phyloP scores from a whole-genome alignment of 2,329 filamentous ascomycete genomes.

The Botrytis fragariae region DNA sequence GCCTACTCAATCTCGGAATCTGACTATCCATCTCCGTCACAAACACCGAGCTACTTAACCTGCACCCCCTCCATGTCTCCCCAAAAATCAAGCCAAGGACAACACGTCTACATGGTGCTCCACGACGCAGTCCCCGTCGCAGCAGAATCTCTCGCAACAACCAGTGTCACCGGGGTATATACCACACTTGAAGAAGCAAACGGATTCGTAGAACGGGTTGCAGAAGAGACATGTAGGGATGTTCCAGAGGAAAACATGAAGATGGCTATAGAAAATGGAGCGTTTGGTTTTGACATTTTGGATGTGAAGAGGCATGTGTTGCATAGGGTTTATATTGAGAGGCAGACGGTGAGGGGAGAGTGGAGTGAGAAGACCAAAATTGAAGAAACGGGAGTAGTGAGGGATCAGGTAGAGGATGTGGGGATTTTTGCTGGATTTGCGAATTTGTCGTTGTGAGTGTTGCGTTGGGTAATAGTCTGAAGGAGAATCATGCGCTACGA shows the following conservation, averaged over 20 bases:
- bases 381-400: background rate
- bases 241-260: background rate
- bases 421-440: background rate
- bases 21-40: background rate
- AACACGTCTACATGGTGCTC: background rate
- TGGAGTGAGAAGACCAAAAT: background rate
- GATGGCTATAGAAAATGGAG: background rate
- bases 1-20: background rate
- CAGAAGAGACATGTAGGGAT: conserved; percentile 1
- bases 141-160: background rate
- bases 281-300: conserved; percentile 4
- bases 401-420: background rate
- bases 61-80: background rate
- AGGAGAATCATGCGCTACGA: too few species aligned
- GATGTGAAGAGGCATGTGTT: background rate
- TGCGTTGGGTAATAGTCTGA: background rate
- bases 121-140: background rate
- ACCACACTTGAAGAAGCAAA: conserved; percentile 3
- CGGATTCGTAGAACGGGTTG: background rate
- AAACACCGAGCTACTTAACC: background rate
- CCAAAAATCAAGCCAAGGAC: background rate
- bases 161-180: background rate
- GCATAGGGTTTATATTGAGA: conserved; percentile 2
- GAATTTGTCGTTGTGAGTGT: background rate
- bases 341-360: background rate